Conservation (phyloP, 208 protist genomes). For the Trypanosoma lewisi region DNA sequence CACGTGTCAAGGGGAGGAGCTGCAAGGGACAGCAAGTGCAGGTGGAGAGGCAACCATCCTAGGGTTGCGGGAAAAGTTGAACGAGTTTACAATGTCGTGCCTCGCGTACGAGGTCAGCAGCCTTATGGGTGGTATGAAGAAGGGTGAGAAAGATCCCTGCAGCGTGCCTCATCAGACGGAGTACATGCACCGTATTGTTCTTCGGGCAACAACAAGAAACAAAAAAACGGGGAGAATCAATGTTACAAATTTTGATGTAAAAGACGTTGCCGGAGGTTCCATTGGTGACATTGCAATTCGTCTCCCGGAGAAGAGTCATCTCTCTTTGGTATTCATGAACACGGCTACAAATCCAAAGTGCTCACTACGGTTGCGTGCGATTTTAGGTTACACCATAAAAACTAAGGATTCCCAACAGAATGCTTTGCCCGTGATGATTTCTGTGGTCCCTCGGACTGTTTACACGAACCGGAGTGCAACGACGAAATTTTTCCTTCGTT, state of each 20-base stretch:
- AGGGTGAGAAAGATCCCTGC: conserved; percentile 43
- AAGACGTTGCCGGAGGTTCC: conserved; percentile 59
- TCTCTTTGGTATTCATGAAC: conserved; percentile 69
- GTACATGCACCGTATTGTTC: conserved; percentile 43
- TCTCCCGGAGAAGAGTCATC: conserved; percentile 25
- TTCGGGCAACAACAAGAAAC: conserved; percentile 40
- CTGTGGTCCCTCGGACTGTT: conserved; percentile 49
- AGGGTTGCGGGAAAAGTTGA: conserved; percentile 3
- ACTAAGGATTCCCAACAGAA: conserved; percentile 10
- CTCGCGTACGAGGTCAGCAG: conserved; percentile 67
- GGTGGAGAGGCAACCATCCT: conserved; percentile 25
- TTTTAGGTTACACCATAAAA: conserved; percentile 25
- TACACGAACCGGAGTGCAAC: conserved; percentile 29
- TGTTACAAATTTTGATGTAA: conserved; percentile 47
- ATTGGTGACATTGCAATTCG: conserved; percentile 37
- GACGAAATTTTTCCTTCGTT: conserved; percentile 47
- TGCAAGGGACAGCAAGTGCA: conserved; percentile 16
- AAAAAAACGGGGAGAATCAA: conserved; percentile 14
- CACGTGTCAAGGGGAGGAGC: conserved; percentile 37
- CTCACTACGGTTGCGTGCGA: conserved; percentile 39
- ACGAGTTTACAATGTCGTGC: conserved; percentile 41
- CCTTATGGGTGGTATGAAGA: conserved; percentile 25
- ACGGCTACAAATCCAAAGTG: conserved; percentile 34
- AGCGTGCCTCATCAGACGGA: conserved; percentile 58
- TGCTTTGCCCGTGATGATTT: conserved; percentile 43